Base-by-base conservation (phyloP, 306 rosid genomes). In the Geum urbanum region DNA sequence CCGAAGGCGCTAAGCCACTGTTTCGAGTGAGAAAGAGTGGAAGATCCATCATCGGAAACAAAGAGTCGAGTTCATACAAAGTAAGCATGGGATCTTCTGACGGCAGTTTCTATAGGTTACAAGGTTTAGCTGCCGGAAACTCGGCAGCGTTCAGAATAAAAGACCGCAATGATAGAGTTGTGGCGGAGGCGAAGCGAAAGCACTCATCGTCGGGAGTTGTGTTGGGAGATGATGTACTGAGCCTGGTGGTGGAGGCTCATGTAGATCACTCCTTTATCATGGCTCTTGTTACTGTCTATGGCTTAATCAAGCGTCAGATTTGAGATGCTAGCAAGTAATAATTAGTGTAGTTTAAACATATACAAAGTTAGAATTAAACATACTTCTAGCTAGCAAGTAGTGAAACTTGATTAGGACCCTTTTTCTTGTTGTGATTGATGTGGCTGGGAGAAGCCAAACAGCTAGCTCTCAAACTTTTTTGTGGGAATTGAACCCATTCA, bases 221-320 rank as follows among this genome's bases (percentile, higher is more conserved):
- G 10, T 66, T 74, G 72, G 74, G 87, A 79, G 76, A 79, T 67
- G 84, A 73, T 76, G 84, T 79, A 2, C 39, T 79, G 72, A 76
- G 55, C 65, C 65, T 83, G 78, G 66, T 79, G 43, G 60, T 76
- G 67, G 77, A 79, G 82, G 22, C 68, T 27, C 60, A 65, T 20
- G 54, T 74, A 3, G 84, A 83, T 53, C 81, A 62, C 53, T 73
- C 80, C 59, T 76, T 83, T 5, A 65, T 79, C 66, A 79, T 83
- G 84, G 84, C 84, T 48, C 78, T 83, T 35, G 62, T 79, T n/a
- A 79, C 81, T 76, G 77, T 79, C 8, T 79, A 76, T 66, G 79
- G 76, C 15, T 69, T 76, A 49, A 73, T 76, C 19, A 73, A 67
- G 43, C 51, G 46, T 18, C 74, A 72, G 76, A 66, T 83, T 53